Evolutionary conservation across 2,329 filamentous ascomycete genomes (phyloP), one percentile per base, ranked within the genome.

Genomic region (Sporothrix euskadiensis): DNA sequence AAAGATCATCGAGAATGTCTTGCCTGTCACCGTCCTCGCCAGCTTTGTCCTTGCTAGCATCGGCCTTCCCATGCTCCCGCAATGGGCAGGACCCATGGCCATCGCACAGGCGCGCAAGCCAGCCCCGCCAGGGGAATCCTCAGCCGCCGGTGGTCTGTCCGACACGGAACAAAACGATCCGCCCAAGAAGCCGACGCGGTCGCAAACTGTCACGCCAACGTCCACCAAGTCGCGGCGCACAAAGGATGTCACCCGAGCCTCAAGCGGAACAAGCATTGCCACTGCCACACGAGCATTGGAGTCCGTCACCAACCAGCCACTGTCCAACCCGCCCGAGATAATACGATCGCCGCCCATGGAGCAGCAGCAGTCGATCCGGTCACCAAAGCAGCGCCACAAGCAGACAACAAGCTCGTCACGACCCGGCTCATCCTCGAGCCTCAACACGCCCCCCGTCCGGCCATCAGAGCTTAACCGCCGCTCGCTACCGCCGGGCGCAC

Each of bases 41-140:
- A 94, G 92, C 81, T 89, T 96, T 78, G 90, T 95, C 52, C 85
- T 95, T 71, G 92, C 91, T 71, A 92, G 91, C 78, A 85, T 94
- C 71, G 93, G 90, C 14, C 86, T 92, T 47, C 93, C 93, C 14
- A 87, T 91, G 76, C 85, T 96, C 22, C 91, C 92, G n/a, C 87
- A 86, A 80, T 93, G 91, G 87, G 92, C 91, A 44, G 93, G 93
- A 0, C 93, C 93, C 19, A 85, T 96, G 72, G 93, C 93, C 63
- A 89, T 96, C 78, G 92, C 92, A 22, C 93, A 96, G 82, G 92
- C 93, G 63, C 87, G 92, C 75, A 93, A 92, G 81, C 92, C 92
- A 22, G 87, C 92, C 76, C 88, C 87, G 5, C 83, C 86, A 9
- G 86, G 88, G 76, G 90, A 92, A 77, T 83, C 86, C 49, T 75